A percentile compares a stretch with the other conserved stretches of the same genome.
These are phyloP conservation scores for Yamadazyma epiphylla DNA, from an alignment of 1,139 yeast genomes.

Conservation along the genomic window DNA sequence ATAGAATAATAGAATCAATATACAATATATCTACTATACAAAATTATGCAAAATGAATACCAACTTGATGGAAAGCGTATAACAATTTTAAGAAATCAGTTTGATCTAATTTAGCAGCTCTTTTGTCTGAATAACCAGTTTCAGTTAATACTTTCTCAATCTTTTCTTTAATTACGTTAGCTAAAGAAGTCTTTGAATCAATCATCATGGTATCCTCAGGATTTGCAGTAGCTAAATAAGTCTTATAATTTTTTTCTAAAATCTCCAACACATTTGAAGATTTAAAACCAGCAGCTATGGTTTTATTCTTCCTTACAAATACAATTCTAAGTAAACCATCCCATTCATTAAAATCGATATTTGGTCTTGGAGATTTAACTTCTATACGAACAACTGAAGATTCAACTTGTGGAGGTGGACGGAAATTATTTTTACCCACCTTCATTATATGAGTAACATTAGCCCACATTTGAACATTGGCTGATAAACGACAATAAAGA, in stretches of 20 bases:
- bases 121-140: conserved; percentile 77
- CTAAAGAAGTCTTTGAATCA: conserved; percentile 43
- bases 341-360: conserved; percentile 92
- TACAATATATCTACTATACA: conserved; percentile 1
- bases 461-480: conserved; percentile 99
- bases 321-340: conserved; percentile 90
- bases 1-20: conserved; percentile 19
- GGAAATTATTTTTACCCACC: conserved; percentile 92
- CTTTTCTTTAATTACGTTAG: conserved; percentile 51
- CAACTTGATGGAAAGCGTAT: conserved; percentile 95
- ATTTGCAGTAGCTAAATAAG: conserved; percentile 61
- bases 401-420: conserved; percentile 99
- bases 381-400: conserved; percentile 93
- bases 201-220: conserved; percentile 50
- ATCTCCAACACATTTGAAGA: conserved; percentile 78
- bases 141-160: conserved; percentile 66
- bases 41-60: conserved; percentile 84
- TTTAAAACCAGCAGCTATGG: conserved; percentile 90
- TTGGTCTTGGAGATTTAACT: conserved; percentile 87
- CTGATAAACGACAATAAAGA: conserved; percentile 86
- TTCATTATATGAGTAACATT: conserved; percentile 97
- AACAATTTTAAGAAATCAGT: conserved; percentile 84
- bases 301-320: conserved; percentile 90
- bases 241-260: conserved; percentile 82
- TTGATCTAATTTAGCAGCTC: conserved; percentile 94